Base-by-base conservation (phyloP, 495 filamentous ascomycete genomes). In the Lepidopterella palustris region DNA sequence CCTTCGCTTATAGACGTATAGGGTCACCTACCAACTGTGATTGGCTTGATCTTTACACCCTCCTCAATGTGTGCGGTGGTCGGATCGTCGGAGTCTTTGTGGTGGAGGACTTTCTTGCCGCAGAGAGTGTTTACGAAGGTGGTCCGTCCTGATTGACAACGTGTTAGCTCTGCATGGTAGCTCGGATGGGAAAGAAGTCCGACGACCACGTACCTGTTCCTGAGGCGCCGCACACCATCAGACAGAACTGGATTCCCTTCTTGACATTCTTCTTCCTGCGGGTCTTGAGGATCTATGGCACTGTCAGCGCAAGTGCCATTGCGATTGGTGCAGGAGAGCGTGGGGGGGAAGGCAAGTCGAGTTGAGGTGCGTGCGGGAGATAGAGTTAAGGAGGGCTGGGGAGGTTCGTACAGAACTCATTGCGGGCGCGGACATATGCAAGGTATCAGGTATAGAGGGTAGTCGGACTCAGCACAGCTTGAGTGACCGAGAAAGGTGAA, bases 241-340 rank as follows among this genome's bases (percentile, higher is more conserved):
- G 73, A 78, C 92, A 97, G 81, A 98, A 98, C 81, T 97, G 95
- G 71, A 98, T 97, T 66, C 93, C 93, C 87, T 97, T 98, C 87
- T 98, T 98, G 78, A 97, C 92, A 82, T 97, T 97, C 85, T 98
- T 98, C 92, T 98, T 98, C 72, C 90, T 86, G 77, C 93, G 92
- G 74, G 96, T 91, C 87, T 95, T 91, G 74, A 92, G 64, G 42
- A 67, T 67, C 64, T 67, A 39, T n/a, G 18, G 13, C 3, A 50
- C 3, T 15, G 62, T 65, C 55, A 66, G 63, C 62, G 59, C 59
- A 68, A 21, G 56, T 66, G 69, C 62, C 67, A 71, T 47, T 9
- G 53, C 32, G 60, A 21, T 48, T 54, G 51, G 35, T 32, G 31
- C 18, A 13, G 40, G 45, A 55, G 59, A 0, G 47, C 26, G 32